Conservation (phyloP, 208 protist genomes). For the Acanthamoeba triangularis region DNA sequence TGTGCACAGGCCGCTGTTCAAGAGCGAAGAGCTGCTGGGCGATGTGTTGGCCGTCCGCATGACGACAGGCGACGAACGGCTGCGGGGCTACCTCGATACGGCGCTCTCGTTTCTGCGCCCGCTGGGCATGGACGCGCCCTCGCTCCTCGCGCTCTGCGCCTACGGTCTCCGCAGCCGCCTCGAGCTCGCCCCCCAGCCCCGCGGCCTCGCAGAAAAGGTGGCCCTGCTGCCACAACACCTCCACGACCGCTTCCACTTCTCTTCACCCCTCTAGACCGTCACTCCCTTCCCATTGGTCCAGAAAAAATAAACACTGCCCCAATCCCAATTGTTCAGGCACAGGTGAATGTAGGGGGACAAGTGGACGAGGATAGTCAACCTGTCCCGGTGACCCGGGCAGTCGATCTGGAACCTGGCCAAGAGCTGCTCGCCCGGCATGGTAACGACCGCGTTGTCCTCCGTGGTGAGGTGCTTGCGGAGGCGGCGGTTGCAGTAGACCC, state of each 20-base stretch:
- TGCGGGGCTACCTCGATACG: not conserved
- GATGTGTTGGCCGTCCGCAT: not conserved
- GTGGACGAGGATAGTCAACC: too few relatives aligned
- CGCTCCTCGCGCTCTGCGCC: not conserved
- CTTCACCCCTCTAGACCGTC: not conserved
- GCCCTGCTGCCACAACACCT: not conserved
- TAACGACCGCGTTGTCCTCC: too few relatives aligned
- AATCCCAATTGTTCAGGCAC: too few relatives aligned
- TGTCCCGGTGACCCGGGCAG: too few relatives aligned
- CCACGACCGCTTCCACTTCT: not conserved
- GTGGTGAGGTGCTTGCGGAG: too few relatives aligned
- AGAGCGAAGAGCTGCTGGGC: not conserved
- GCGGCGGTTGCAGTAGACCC: too few relatives aligned
- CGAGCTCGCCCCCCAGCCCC: not conserved
- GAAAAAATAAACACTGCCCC: too few relatives aligned
- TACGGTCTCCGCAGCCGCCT: not conserved
- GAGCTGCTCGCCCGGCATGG: too few relatives aligned
- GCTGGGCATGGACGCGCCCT: not conserved
- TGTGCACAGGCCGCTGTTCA: conserved; percentile 16
- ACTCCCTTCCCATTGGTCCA: too few relatives aligned
- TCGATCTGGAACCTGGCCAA: too few relatives aligned
- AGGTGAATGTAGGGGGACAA: too few relatives aligned
- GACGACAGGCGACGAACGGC: not conserved
- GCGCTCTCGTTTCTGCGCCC: not conserved
- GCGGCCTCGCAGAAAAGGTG: not conserved